These are phyloP conservation scores for Candida endomychidarum DNA, from an alignment of 805 yeast genomes.

Conservation along the genomic window DNA sequence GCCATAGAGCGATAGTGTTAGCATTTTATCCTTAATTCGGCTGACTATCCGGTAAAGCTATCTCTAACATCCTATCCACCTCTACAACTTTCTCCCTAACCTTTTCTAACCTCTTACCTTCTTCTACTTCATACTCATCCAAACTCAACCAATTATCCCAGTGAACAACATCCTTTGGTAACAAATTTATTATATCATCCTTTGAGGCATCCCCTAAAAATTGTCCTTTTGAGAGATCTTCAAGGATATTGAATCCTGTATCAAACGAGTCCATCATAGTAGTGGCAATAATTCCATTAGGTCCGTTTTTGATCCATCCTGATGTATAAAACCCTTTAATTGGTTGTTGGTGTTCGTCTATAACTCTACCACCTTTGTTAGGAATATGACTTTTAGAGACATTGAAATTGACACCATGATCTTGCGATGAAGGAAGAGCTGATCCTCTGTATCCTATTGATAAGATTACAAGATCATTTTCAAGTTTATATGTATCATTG, in stretches of 20 bases:
- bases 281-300: constrained; percentile 86
- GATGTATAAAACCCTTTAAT: constrained; percentile 64
- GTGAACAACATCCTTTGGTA: constrained; percentile 26
- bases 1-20: too few relatives aligned
- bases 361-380: constrained; percentile 37
- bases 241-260: constrained; percentile 63
- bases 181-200: neutral
- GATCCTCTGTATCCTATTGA: constrained; percentile 82
- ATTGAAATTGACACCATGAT: constrained; percentile 26
- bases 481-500: constrained; percentile 27
- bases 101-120: constrained; percentile 52
- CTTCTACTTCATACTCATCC: constrained; percentile 49
- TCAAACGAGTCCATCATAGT: constrained; percentile 84
- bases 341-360: constrained; percentile 15
- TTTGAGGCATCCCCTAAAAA: constrained; percentile 17
- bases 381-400: constrained; percentile 23
- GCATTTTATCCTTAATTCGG: too few relatives aligned
- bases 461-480: constrained; percentile 68
- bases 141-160: constrained; percentile 73
- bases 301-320: constrained; percentile 91
- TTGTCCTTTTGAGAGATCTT: constrained; percentile 47
- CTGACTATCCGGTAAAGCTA: constrained; percentile 15
- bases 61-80: constrained; percentile 49
- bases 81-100: constrained; percentile 56
- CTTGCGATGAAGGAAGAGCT: constrained; percentile 59